Conservation (phyloP, 2,329 filamentous ascomycete genomes). For the Pseudogymnoascus sp. region DNA sequence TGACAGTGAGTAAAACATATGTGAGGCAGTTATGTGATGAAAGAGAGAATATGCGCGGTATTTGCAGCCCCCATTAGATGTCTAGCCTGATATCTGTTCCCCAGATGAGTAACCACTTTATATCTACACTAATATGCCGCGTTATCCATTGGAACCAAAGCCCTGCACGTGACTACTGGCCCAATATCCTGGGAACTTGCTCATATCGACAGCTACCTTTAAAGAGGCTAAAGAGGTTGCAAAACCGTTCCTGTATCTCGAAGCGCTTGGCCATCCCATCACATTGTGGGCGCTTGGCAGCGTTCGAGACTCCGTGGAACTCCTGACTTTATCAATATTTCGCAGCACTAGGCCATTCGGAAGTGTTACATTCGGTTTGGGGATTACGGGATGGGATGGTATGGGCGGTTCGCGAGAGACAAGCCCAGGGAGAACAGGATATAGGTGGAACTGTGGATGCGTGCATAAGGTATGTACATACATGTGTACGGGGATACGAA, state of each 20-base stretch:
- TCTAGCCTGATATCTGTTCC: background rate
- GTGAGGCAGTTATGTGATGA: too few species aligned
- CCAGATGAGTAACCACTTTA: background rate
- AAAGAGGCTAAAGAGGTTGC: background rate
- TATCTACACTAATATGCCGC: background rate
- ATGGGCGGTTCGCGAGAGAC: background rate
- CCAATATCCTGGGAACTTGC: background rate
- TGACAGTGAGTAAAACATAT: background rate
- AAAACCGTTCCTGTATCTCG: constrained; percentile 3
- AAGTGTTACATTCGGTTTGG: constrained; percentile 2
- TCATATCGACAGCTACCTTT: background rate
- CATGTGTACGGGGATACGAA: background rate
- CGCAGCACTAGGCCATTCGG: background rate
- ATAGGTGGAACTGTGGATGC: background rate
- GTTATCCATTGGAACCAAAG: background rate
- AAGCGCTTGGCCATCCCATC: background rate
- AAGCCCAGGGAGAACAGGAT: background rate
- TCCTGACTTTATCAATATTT: constrained; percentile 3
- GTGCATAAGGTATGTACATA: background rate
- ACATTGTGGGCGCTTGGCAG: background rate
- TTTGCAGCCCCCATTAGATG: background rate
- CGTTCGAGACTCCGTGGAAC: background rate
- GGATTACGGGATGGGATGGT: background rate
- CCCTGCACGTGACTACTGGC: background rate
- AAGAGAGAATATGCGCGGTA: background rate